Evolutionary conservation across 2,329 filamentous ascomycete genomes (phyloP).

Genomic region (Fusarium avenaceum): DNA sequence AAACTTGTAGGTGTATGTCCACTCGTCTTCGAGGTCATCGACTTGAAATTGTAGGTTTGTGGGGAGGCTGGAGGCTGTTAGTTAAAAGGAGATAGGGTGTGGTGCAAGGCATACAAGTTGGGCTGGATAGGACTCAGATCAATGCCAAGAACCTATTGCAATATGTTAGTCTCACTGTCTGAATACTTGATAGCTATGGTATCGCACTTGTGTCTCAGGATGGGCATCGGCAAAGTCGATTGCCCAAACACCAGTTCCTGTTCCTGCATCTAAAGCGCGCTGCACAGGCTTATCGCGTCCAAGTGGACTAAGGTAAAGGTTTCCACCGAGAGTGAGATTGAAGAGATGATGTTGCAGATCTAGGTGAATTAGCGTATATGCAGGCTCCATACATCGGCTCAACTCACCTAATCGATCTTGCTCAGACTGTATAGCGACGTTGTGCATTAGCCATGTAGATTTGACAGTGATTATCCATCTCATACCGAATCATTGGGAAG

Average conservation of each 20-base stretch:
- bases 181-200: rapidly evolving
- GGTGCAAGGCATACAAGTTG: slow-evolving; percentile 46
- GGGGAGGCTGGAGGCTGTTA: slow-evolving; percentile 55
- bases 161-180: neutral
- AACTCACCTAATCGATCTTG: slow-evolving; percentile 51
- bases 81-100: neutral
- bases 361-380: neutral
- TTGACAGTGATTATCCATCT: neutral
- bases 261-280: slow-evolving; percentile 62
- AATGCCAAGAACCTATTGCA: slow-evolving; percentile 53
- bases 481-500: slow-evolving; percentile 51
- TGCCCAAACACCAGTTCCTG: slow-evolving; percentile 62
- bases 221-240: slow-evolving; percentile 59
- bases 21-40: slow-evolving; percentile 59
- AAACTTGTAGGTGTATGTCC: slow-evolving; percentile 56
- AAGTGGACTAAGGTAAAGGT: slow-evolving; percentile 49
- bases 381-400: rapidly evolving
- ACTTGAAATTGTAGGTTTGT: slow-evolving; percentile 64
- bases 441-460: slow-evolving; percentile 26
- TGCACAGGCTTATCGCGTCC: slow-evolving; percentile 39
- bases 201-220: slow-evolving; percentile 48
- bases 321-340: slow-evolving; percentile 51
- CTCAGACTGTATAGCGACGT: slow-evolving; percentile 41
- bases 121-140: slow-evolving; percentile 61
- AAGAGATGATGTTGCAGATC: slow-evolving; percentile 57